Percentiles rank a stretch among this genome's conserved stretches.
phyloP scores from a whole-genome alignment of 768 basidiomycete genomes.

The Pleurotus salmoneostramineus region DNA sequence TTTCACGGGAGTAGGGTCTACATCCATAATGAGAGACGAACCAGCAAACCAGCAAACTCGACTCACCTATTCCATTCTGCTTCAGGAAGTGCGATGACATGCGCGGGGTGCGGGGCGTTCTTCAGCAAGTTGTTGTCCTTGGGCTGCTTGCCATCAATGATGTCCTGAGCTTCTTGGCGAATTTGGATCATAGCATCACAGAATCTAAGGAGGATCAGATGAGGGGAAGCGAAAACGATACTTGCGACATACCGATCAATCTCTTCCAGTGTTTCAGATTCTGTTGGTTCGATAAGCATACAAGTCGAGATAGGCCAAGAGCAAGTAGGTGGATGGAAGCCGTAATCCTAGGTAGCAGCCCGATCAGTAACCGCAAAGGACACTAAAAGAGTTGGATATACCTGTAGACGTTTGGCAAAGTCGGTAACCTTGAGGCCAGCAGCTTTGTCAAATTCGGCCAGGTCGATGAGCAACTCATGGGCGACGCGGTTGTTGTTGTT shows the following conservation, averaged over 20 bases:
- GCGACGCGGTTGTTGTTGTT: conserved; percentile 92
- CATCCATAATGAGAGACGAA: conserved; percentile 2
- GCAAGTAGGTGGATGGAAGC: conserved; percentile 96
- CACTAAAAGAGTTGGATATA: conserved; percentile 20
- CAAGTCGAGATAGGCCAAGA: conserved; percentile 98
- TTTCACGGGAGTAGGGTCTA: conserved; percentile 86
- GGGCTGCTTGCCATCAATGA: conserved; percentile 83
- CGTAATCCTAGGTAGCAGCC: conserved; percentile 60
- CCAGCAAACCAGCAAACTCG: neutral
- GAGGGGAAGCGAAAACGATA: neutral
- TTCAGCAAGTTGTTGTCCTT: conserved; percentile 89
- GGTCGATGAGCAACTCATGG: conserved; percentile 92
- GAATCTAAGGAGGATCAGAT: conserved; percentile 51
- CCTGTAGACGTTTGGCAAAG: conserved; percentile 94
- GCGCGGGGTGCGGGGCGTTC: conserved; percentile 91
- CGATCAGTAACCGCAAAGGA: neutral
- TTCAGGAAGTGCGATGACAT: conserved; percentile 66
- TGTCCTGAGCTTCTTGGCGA: conserved; percentile 84
- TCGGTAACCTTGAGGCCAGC: conserved; percentile 92
- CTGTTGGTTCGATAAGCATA: conserved; percentile 97
- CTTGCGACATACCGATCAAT: conserved; percentile 63
- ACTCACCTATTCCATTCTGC: conserved; percentile 83
- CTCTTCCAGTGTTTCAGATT: conserved; percentile 92
- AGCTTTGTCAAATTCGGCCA: conserved; percentile 90
- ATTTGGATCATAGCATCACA: conserved; percentile 99